phyloP scores from a whole-genome alignment of 2,329 filamentous ascomycete species.

The Cephalotrichum gorgonifer region DNA sequence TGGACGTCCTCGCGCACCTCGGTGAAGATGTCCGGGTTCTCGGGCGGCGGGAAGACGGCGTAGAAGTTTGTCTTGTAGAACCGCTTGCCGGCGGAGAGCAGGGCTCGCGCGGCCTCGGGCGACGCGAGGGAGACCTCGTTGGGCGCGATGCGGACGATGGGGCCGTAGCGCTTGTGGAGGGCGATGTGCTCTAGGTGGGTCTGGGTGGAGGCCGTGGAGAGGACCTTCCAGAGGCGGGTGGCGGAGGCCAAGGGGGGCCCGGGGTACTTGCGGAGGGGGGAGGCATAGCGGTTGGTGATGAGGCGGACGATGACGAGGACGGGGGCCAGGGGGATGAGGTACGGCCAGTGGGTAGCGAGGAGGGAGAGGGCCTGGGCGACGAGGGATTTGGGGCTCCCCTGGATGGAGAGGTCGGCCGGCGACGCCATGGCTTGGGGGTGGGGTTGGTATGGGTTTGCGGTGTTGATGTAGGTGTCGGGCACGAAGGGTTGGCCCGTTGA shows the following conservation, averaged over 20 bases:
- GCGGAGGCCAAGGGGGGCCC: slow-evolving; percentile 54
- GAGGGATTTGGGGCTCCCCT: neutral
- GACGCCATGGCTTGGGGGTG: neutral
- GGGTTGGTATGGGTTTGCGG: neutral
- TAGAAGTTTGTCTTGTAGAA: slow-evolving; percentile 45
- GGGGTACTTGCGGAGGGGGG: slow-evolving; percentile 57
- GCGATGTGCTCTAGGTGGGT: slow-evolving; percentile 31
- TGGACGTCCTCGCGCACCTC: slow-evolving; percentile 44
- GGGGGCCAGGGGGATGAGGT: slow-evolving; percentile 19
- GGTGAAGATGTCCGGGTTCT: slow-evolving; percentile 49
- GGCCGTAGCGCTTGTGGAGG: slow-evolving; percentile 44
- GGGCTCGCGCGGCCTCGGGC: slow-evolving; percentile 16
- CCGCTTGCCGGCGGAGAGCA: slow-evolving; percentile 37
- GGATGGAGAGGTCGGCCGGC: neutral
- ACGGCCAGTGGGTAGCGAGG: slow-evolving; percentile 31
- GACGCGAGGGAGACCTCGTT: slow-evolving; percentile 8
- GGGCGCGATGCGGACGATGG: slow-evolving; percentile 14
- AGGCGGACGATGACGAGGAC: slow-evolving; percentile 27
- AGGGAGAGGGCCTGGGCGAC: slow-evolving; percentile 7
- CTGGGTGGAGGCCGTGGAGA: slow-evolving; percentile 37
- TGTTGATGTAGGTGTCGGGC: neutral
- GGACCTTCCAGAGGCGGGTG: slow-evolving; percentile 25
- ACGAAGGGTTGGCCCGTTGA: neutral
- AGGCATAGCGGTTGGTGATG: slow-evolving; percentile 35
- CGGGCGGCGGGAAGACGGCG: slow-evolving; percentile 41